Conservation (phyloP, 345 rosid genomes). For the Syzygium oleosum region DNA sequence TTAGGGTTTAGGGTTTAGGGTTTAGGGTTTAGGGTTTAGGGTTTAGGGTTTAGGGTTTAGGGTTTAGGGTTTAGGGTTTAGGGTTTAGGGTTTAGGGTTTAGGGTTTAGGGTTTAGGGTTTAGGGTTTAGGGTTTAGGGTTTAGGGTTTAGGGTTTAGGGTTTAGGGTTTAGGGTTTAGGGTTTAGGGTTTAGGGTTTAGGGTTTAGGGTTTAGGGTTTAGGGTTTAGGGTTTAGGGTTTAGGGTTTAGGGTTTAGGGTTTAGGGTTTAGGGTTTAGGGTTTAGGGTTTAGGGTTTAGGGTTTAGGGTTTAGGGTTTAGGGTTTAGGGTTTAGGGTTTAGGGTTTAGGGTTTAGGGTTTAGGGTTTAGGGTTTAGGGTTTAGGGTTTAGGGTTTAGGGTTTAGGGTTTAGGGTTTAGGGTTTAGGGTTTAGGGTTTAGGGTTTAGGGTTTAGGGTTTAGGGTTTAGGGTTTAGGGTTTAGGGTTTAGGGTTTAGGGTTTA, state of each 20-base stretch:
- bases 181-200: neutral
- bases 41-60: too few species aligned
- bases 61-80: too few species aligned
- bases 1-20: too few species aligned
- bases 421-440: neutral
- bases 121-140: too few species aligned
- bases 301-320: neutral
- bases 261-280: neutral
- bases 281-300: neutral
- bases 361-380: slow-evolving; percentile 3
- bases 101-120: too few species aligned
- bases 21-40: too few species aligned
- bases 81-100: too few species aligned
- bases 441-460: neutral
- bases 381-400: slow-evolving; percentile 3
- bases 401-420: neutral
- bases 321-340: neutral
- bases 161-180: too few species aligned
- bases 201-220: neutral
- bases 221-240: neutral
- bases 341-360: neutral
- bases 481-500: neutral
- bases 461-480: neutral
- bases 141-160: too few species aligned
- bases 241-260: neutral